Evolutionary conservation across 306 rosid genomes (phyloP), one percentile per base, ranked within the genome.

Genomic region (Hippophae tibetana): DNA sequence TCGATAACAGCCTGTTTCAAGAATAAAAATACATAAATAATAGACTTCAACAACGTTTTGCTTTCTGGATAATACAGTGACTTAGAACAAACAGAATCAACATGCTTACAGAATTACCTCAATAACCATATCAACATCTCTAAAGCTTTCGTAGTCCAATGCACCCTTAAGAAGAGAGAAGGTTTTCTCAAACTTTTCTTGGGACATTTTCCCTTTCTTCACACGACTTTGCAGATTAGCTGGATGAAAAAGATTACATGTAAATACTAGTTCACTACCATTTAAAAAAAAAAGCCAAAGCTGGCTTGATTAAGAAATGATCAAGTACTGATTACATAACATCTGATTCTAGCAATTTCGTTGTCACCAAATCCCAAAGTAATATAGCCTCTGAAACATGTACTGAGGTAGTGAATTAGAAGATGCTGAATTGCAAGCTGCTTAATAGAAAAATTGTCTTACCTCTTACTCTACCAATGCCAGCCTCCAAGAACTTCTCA

Each of bases 1-100:
- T 92, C 99, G 62, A 86, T 73, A 75, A 88, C 94, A 63, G 99
- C 99, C 99, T 92, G 93, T 72, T 78, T 60, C 78, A 68, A 56
- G 50, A 71, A 79, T 62, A 54, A 65, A 79, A 51, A 31, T 31
- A 31, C 3, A 54, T 42, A 13, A 70, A 59, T 31, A 60, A 55
- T 68, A 72, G 48, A 47, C 40, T 12, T 64, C 54, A 63, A 18
- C 56, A 27, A 62, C 31, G 54, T 40, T 31, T 31, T 31, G 23
- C 38, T 31, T 54, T 43, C 54, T 40, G 60, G 52, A 66, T 68
- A 65, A 69, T 14, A 46, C 31, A 72, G 59, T n/a, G 50, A 56
- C 38, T 18, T 54, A 58, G 31, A 58, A 25, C 44, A 48, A 42
- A 58, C 31, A 6, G 56, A 64, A 55, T 12, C 10, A 50, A 65